Conservation (phyloP, 1,284 basidiomycete genomes). For the Erythrobasidium hasegawianum region DNA sequence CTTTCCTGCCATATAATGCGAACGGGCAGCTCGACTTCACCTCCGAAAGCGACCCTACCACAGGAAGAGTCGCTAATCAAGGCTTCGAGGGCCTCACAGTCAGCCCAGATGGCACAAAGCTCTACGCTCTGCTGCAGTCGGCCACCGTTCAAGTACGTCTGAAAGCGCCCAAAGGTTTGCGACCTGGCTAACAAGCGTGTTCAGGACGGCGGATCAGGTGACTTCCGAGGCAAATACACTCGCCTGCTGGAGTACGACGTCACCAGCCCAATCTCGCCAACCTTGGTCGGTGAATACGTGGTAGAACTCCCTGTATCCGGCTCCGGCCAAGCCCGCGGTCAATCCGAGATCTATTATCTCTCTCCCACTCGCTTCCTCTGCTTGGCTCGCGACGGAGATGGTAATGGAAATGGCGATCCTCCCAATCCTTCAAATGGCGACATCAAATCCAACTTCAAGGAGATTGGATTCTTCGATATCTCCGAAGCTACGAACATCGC, state of each 20-base stretch:
- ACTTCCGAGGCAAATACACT: slow-evolving; percentile 56
- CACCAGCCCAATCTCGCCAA: slow-evolving; percentile 42
- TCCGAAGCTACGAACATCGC: slow-evolving; percentile 61
- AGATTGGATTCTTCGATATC: slow-evolving; percentile 61
- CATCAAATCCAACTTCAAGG: slow-evolving; percentile 46
- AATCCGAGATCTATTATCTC: slow-evolving; percentile 61
- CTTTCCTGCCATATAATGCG: slow-evolving; percentile 34
- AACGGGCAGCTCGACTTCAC: slow-evolving; percentile 46
- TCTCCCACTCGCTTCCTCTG: slow-evolving; percentile 58
- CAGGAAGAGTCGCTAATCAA: slow-evolving; percentile 44
- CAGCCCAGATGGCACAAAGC: slow-evolving; percentile 54
- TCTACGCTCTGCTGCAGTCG: slow-evolving; percentile 63
- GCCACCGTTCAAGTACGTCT: slow-evolving; percentile 58
- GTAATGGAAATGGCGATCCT: slow-evolving; percentile 57
- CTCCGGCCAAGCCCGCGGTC: slow-evolving; percentile 59
- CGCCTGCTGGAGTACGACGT: slow-evolving; percentile 61
- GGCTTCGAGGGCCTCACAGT: slow-evolving; percentile 65
- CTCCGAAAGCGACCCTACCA: slow-evolving; percentile 37
- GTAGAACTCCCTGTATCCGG: slow-evolving; percentile 54
- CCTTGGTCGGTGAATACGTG: slow-evolving; percentile 58
- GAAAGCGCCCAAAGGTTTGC: not conserved
- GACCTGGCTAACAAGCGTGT: not conserved
- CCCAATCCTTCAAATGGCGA: slow-evolving; percentile 54
- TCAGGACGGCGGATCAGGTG: slow-evolving; percentile 50
- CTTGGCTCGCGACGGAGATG: slow-evolving; percentile 61